phyloP scores from a whole-genome alignment of 2,329 filamentous ascomycete genomes.

The Fusarium chaquense region DNA sequence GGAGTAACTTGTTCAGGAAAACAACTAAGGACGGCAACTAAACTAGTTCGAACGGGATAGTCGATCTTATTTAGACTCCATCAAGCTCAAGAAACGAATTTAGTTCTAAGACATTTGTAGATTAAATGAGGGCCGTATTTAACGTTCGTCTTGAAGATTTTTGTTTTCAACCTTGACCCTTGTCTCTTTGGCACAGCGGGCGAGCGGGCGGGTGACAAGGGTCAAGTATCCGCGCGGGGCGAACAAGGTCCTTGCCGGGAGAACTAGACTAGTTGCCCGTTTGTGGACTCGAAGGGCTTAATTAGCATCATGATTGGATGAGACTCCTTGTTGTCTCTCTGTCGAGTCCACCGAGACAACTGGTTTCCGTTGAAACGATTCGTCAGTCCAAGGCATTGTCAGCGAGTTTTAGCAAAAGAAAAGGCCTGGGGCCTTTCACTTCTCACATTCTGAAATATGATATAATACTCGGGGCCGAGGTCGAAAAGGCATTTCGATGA shows the following conservation, averaged over 20 bases:
- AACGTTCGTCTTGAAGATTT: not conserved
- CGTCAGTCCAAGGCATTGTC: not conserved
- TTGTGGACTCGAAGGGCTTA: not conserved
- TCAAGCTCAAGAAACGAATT: not conserved
- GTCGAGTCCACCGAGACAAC: not conserved
- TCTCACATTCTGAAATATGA: conserved; percentile 1
- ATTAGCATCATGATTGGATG: not conserved
- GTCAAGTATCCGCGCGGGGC: not conserved
- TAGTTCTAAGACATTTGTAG: not conserved
- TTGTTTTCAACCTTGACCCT: not conserved
- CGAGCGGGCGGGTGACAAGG: not conserved
- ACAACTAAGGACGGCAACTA: not conserved
- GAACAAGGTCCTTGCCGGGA: not conserved
- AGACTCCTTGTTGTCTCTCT: not conserved
- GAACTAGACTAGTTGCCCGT: not conserved
- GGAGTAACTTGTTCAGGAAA: not conserved
- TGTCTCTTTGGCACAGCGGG: not conserved
- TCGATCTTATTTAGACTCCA: conserved; percentile 1
- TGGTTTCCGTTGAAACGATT: not conserved
- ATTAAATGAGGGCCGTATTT: not conserved
- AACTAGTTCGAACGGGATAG: not conserved
- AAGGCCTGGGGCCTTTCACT: not conserved
- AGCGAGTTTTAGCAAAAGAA: not conserved
- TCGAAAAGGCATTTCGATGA: not conserved
- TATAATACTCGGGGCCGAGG: not conserved